phyloP scores from a whole-genome alignment of 2,329 filamentous ascomycete species.

The Fusarium buharicum region DNA sequence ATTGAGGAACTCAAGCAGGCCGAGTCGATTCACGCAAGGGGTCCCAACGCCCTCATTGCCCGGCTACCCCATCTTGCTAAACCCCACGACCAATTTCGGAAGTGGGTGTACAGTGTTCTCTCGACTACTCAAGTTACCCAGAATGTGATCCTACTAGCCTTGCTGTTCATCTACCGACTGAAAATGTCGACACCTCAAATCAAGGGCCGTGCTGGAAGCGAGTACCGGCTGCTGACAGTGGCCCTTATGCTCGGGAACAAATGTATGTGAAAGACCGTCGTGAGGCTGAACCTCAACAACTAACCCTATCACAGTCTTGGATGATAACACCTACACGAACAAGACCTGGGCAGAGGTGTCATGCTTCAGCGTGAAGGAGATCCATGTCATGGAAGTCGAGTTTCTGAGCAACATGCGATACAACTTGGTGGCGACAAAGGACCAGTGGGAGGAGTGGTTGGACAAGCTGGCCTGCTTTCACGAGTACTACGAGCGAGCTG shows the following conservation, averaged over 20 bases:
- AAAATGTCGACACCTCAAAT: conserved; percentile 91
- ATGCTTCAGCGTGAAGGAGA: conserved; percentile 90
- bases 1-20: conserved; percentile 81
- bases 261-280: conserved; percentile 65
- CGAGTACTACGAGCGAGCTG: conserved; percentile 81
- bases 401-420: conserved; percentile 99
- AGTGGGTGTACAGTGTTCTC: conserved; percentile 92
- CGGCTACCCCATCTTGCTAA: conserved; percentile 76
- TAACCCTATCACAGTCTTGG: conserved; percentile 71
- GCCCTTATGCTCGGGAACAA: conserved; percentile 99
- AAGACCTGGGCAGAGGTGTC: conserved; percentile 99
- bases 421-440: conserved; percentile 84
- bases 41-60: conserved; percentile 55
- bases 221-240: conserved; percentile 91
- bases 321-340: conserved; percentile 99
- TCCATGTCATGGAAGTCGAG: conserved; percentile 99
- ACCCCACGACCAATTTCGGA: conserved; percentile 82
- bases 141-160: conserved; percentile 89
- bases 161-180: conserved; percentile 92
- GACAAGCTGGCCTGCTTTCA: conserved; percentile 83
- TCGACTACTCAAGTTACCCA: conserved; percentile 96
- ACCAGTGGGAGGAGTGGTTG: conserved; percentile 90
- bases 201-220: conserved; percentile 90
- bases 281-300: conserved; percentile 9
- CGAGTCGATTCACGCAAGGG: conserved; percentile 65